A percentile compares a stretch with the other conserved stretches of the same genome.
These are phyloP conservation scores for Entomortierella lignicola DNA, from an alignment of 192 early-diverging fungal genomes.

Conservation along the genomic window DNA sequence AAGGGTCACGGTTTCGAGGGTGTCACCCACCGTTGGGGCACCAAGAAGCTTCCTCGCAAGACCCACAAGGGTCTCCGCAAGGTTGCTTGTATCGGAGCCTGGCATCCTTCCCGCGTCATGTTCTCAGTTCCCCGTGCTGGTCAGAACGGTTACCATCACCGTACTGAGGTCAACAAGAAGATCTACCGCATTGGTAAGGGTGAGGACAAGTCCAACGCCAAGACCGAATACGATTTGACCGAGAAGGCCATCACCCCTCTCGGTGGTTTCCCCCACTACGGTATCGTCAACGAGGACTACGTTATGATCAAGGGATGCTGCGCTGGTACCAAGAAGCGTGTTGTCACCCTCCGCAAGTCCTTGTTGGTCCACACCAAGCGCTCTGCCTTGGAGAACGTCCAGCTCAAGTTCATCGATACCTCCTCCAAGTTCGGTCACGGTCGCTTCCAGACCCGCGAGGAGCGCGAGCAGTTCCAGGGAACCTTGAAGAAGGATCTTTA, in stretches of 20 bases:
- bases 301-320: slow-evolving; percentile 98
- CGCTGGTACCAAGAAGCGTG: slow-evolving; percentile 97
- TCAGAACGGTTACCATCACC: slow-evolving; percentile 99
- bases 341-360: slow-evolving; percentile 98
- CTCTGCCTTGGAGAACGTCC: slow-evolving; percentile 95
- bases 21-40: slow-evolving; percentile 99
- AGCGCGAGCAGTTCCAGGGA: slow-evolving; percentile 95
- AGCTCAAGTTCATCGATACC: slow-evolving; percentile 99
- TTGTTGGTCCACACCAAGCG: slow-evolving; percentile 96
- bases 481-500: slow-evolving; percentile 89
- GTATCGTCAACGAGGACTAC: slow-evolving; percentile 98
- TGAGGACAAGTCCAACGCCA: slow-evolving; percentile 81
- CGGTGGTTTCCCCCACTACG: slow-evolving; percentile 99
- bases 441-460: slow-evolving; percentile 98
- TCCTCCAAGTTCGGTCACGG: slow-evolving; percentile 99
- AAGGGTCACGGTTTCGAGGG: slow-evolving; percentile 99
- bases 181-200: slow-evolving; percentile 98
- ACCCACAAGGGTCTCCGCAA: slow-evolving; percentile 99
- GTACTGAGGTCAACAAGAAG: slow-evolving; percentile 99
- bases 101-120: slow-evolving; percentile 97
- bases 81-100: slow-evolving; percentile 99
- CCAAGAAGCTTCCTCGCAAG: slow-evolving; percentile 99
- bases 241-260: slow-evolving; percentile 96
- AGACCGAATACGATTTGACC: slow-evolving; percentile 98
- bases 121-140: slow-evolving; percentile 99